Evolutionary conservation across 1,284 basidiomycete species (phyloP), one percentile per base, ranked within the genome.

Genomic region (Puccinia hordei): DNA sequence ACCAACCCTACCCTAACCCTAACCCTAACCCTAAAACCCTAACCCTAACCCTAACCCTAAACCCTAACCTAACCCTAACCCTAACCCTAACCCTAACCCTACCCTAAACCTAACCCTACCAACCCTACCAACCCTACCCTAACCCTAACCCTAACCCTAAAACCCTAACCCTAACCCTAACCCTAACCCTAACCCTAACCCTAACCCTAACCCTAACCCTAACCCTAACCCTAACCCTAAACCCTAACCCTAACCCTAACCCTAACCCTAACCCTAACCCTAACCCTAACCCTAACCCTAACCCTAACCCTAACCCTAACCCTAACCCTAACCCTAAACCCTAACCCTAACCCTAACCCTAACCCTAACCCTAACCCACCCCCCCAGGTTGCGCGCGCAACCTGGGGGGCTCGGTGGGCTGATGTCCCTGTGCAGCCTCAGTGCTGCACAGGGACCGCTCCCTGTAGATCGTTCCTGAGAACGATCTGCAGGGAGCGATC

Each of bases 261-360:
- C 59, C 59, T 63, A 63, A 63, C 59, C 59, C 59, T 63, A 63
- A 63, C 59, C 59, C 59, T 63, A 63, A 63, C 59, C 59, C 59
- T 63, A 63, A 63, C 59, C 59, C 59, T 63, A 65, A 65, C 63
- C 63, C 63, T 65, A 65, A 65, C 63, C 63, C 63, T 65, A 65
- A 65, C 63, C 63, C 63, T 65, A 65, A 65, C 63, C 63, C 63
- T 65, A 65, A 65, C 63, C 63, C 63, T 65, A 65, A 65, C 63
- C 63, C 63, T 65, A 65, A 65, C 63, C 63, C 63, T 65, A 65
- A 65, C 63, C 63, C 63, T 65, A 51, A 65, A 65, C 63, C 63
- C 63, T 65, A 65, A 65, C 63, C 63, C 63, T 65, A 65, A 65
- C 63, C 63, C 63, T 65, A 65, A 65, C 63, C 63, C 63, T 65